Percentiles rank a stretch among this genome's conserved stretches.
These are phyloP conservation scores for Colletotrichum paranaense DNA, from an alignment of 2,329 filamentous ascomycete species.

Conservation along the genomic window DNA sequence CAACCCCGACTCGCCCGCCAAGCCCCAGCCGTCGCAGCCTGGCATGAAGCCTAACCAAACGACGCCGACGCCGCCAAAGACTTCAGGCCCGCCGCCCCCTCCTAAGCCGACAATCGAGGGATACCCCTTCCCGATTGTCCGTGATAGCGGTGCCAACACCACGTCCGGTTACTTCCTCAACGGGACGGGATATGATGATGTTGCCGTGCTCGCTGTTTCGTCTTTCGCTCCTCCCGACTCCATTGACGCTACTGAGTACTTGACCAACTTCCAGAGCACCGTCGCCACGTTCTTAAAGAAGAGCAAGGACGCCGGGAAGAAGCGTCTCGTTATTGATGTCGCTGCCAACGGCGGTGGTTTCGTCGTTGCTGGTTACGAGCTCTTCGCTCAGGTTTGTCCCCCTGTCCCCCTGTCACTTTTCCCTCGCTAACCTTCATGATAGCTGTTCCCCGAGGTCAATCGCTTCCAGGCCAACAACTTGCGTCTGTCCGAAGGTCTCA, in stretches of 20 bases:
- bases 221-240: constrained; percentile 40
- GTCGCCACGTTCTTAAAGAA: constrained; percentile 40
- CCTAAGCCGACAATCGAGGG: constrained; percentile 35
- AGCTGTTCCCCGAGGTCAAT: constrained; percentile 62
- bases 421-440: neutral
- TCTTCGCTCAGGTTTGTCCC: constrained; percentile 64
- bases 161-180: constrained; percentile 49
- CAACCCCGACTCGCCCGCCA: constrained; percentile 38
- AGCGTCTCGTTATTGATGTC: constrained; percentile 70
- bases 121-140: constrained; percentile 46
- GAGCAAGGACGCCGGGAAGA: constrained; percentile 61
- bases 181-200: constrained; percentile 47
- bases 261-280: constrained; percentile 46
- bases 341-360: constrained; percentile 69
- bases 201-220: constrained; percentile 45
- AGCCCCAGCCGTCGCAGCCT: neutral
- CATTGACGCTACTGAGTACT: constrained; percentile 39
- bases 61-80: constrained; percentile 7
- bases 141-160: constrained; percentile 41
- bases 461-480: constrained; percentile 63
- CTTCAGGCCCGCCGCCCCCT: constrained; percentile 13
- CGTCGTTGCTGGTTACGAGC: constrained; percentile 69
- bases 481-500: constrained; percentile 59
- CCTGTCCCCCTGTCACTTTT: constrained; percentile 42
- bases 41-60: constrained; percentile 17